Percentiles rank a stretch among this genome's conserved stretches.
Conservation (phyloP, 2,329 filamentous ascomycete species). For the Colletotrichum sp. region DNA sequence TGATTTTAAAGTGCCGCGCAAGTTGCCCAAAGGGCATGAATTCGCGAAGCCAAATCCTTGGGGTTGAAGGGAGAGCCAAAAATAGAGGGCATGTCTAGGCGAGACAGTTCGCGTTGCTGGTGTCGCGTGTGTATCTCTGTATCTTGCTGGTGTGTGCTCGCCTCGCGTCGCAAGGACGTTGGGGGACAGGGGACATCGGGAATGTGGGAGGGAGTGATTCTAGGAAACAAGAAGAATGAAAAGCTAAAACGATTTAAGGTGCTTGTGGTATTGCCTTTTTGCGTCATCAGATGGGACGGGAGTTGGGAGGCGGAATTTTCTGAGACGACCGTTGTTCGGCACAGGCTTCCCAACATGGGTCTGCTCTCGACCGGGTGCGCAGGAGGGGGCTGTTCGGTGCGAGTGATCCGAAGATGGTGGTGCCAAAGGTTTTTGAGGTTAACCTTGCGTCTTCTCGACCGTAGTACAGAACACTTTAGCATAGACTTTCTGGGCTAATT, state of each 20-base stretch:
- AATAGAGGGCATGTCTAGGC: conserved; percentile 17
- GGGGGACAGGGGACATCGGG: not conserved
- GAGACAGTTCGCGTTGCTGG: conserved; percentile 6
- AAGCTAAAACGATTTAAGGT: conserved; percentile 13
- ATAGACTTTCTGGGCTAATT: not conserved
- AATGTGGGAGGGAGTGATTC: not conserved
- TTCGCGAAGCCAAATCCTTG: not conserved
- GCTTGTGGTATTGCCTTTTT: not conserved
- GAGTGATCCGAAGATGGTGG: conserved; percentile 3
- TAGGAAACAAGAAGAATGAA: not conserved
- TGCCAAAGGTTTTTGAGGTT: not conserved
- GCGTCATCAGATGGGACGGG: conserved; percentile 15
- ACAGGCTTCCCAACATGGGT: conserved; percentile 3
- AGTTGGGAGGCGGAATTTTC: not conserved
- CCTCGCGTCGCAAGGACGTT: not conserved
- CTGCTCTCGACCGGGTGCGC: not conserved
- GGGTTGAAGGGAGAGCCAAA: not conserved
- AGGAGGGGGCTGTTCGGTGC: not conserved
- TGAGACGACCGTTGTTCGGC: conserved; percentile 18
- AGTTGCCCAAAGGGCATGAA: conserved; percentile 4
- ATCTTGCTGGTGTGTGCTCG: not conserved
- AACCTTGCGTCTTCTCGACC: not conserved
- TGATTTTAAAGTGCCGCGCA: conserved; percentile 6
- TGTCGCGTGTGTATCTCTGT: not conserved
- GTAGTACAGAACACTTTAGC: not conserved